These are phyloP conservation scores for Hypoxylon sp. DNA, from an alignment of 2,329 filamentous ascomycete genomes.

Conservation along the genomic window DNA sequence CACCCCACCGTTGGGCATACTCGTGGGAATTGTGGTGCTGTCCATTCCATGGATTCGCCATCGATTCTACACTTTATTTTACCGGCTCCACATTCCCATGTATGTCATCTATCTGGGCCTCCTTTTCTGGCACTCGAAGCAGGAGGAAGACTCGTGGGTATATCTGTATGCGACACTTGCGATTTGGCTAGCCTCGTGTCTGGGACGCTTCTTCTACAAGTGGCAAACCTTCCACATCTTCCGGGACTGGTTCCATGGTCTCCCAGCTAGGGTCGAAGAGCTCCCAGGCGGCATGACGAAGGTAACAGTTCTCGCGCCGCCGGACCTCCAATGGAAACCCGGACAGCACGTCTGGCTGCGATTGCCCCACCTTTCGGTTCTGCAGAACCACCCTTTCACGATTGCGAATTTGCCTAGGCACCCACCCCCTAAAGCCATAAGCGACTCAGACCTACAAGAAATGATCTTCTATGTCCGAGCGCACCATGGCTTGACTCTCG, in stretches of 20 bases:
- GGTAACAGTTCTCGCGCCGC: slow-evolving; percentile 33
- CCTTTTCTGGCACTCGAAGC: slow-evolving; percentile 39
- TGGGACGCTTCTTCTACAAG: slow-evolving; percentile 37
- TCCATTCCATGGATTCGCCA: slow-evolving; percentile 42
- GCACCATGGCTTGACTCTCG: slow-evolving; percentile 38
- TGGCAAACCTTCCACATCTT: slow-evolving; percentile 43
- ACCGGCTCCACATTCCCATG: slow-evolving; percentile 40
- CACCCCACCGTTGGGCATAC: slow-evolving; percentile 35
- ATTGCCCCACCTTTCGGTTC: slow-evolving; percentile 32
- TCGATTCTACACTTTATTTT: slow-evolving; percentile 41
- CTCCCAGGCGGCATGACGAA: slow-evolving; percentile 40
- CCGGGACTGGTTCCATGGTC: slow-evolving; percentile 39
- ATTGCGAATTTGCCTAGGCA: slow-evolving; percentile 33
- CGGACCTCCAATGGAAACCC: slow-evolving; percentile 36
- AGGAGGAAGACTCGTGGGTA: slow-evolving; percentile 38
- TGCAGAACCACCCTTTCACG: slow-evolving; percentile 40
- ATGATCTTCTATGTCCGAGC: slow-evolving; percentile 40
- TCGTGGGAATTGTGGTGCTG: slow-evolving; percentile 38
- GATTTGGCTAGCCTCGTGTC: slow-evolving; percentile 37
- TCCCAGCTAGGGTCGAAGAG: slow-evolving; percentile 31
- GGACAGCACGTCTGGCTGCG: slow-evolving; percentile 37
- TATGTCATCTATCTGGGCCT: slow-evolving; percentile 38
- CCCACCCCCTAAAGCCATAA: not conserved
- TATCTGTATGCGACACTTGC: slow-evolving; percentile 37
- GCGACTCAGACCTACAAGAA: slow-evolving; percentile 26